phyloP scores from a whole-genome alignment of 2,329 filamentous ascomycete species.

The Sporothrix brasiliensis region DNA sequence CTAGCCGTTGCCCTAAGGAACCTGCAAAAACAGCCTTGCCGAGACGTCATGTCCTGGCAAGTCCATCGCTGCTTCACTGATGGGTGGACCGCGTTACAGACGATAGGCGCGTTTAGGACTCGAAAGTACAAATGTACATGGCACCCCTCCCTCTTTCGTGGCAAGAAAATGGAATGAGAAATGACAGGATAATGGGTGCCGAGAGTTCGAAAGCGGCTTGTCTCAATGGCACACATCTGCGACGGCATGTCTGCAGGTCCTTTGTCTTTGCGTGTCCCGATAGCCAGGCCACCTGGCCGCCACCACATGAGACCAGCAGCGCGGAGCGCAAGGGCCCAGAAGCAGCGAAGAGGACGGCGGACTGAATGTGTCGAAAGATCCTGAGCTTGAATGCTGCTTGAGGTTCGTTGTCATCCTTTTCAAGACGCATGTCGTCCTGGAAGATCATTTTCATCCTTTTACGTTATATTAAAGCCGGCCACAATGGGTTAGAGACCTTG shows the following conservation, averaged over 20 bases:
- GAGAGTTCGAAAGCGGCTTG: neutral
- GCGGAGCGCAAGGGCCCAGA: neutral
- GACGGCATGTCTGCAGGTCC: neutral
- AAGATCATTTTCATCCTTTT: no score
- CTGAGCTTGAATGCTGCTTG: no score
- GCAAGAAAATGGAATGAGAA: neutral
- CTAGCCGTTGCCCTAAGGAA: neutral
- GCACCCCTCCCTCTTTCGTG: neutral
- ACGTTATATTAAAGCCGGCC: no score
- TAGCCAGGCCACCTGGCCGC: neutral
- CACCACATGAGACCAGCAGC: neutral
- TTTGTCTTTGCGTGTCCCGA: neutral
- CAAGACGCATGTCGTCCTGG: no score
- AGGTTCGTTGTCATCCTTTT: no score
- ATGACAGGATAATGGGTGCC: neutral
- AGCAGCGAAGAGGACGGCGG: conserved; percentile 10
- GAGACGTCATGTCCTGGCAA: neutral
- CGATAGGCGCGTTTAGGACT: neutral
- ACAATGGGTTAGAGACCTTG: no score
- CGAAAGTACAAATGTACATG: neutral
- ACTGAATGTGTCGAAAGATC: no score
- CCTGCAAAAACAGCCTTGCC: conserved; percentile 16
- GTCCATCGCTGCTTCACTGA: neutral
- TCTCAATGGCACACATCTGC: neutral
- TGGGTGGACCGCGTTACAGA: neutral